Base-by-base conservation (phyloP, 768 basidiomycete species). In the Kockovaella imperatae region DNA sequence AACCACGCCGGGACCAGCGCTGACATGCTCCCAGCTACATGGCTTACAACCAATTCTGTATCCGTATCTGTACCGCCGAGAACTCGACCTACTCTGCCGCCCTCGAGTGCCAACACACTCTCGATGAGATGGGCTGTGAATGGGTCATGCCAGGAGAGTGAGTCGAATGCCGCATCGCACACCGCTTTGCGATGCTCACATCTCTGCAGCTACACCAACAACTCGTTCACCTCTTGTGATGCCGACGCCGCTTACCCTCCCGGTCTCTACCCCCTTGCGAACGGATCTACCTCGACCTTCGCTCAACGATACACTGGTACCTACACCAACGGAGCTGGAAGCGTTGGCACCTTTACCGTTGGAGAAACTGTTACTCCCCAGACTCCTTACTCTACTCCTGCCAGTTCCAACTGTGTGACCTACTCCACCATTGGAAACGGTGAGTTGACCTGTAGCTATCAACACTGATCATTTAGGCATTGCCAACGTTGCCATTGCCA, bases 141-240 rank as follows among this genome's bases (percentile, higher is more conserved):
- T 67, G 59, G 57, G 68, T 70, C 50, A 70, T 70, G 65, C 71
- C 72, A 20, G 68, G 70, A 35, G 69, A 73, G 60, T 74, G 72
- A 62, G 57, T 58, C 31, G 18, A 6, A 57, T 63, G 5, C 20
- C 46, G 35, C 18, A 26, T 25, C 4, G n/a, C 18, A 5, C 6
- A 14, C 25, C 20, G 17, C 25, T 40, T 13, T 13, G 15, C 56
- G 30, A 35, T 31, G 45, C 42, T 48, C 8, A 56, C 30, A 24
- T 45, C 26, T 44, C 29, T 23, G 23, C 46, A 61, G 58, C 58
- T 70, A 70, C 65, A 61, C 63, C 54, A 49, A 63, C 56, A 66
- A 65, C 61, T 60, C 65, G 3, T 77, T 77, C 66, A 76, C 76
- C 49, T 54, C 57, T n/a, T 77, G 76, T 64, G 57, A 73, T 14